These are phyloP conservation scores for Prunus mongolica DNA, from an alignment of 306 rosid genomes.

Conservation along the genomic window DNA sequence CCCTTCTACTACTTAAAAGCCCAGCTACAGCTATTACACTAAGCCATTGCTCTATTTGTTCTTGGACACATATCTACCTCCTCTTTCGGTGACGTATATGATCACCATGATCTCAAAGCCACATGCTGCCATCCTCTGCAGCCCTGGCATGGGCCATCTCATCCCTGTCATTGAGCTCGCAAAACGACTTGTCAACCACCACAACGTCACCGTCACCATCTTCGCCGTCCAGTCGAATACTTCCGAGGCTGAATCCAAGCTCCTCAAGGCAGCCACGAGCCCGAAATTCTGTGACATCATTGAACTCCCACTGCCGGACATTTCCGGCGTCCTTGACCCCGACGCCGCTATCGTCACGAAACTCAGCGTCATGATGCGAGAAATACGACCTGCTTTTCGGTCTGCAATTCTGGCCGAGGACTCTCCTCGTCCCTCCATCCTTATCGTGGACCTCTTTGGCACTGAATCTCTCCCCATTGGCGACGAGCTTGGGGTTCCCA, in stretches of 20 bases:
- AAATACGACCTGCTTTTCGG: neutral
- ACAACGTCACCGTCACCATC: conserved; percentile 32
- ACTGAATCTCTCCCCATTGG: conserved; percentile 36
- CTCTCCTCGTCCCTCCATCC: conserved; percentile 22
- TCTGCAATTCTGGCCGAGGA: neutral
- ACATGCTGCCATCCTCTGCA: conserved; percentile 38
- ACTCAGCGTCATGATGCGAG: conserved; percentile 31
- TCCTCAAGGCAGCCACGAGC: conserved; percentile 16
- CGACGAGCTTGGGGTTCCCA: conserved; percentile 41
- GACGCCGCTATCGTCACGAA: neutral
- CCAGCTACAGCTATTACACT: too few relatives aligned
- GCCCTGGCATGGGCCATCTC: conserved; percentile 59
- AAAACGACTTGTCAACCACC: conserved; percentile 27
- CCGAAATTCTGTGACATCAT: conserved; percentile 24
- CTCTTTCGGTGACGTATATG: too few relatives aligned
- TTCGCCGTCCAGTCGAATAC: conserved; percentile 28
- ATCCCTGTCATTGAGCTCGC: conserved; percentile 47
- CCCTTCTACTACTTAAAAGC: too few relatives aligned
- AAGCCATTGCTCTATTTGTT: neutral
- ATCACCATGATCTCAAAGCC: conserved; percentile 8
- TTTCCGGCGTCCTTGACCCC: conserved; percentile 8
- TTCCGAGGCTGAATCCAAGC: conserved; percentile 24
- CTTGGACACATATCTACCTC: too few relatives aligned
- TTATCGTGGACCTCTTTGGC: conserved; percentile 56
- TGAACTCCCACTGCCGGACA: conserved; percentile 22